Base-by-base conservation (phyloP, 176 grass and related monocot species). In the Elymus sibiricus region DNA sequence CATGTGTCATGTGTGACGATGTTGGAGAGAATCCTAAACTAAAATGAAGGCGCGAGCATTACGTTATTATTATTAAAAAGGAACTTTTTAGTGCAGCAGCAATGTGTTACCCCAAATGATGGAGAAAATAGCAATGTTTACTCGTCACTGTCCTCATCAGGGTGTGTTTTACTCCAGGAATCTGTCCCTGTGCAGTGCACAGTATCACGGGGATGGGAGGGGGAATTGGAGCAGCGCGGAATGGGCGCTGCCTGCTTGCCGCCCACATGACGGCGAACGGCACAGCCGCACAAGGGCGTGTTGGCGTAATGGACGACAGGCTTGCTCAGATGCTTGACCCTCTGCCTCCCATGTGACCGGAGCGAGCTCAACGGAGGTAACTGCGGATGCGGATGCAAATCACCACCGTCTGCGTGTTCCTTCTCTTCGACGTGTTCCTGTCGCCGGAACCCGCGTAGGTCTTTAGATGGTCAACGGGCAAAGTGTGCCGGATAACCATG, bases 171-270 rank as follows among this genome's bases (percentile, higher is more conserved):
- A 31, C 14, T 51, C 19, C 15, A 19, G 24, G 70, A 27, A 35
- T 16, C 40, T 74, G 40, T 74, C 70, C 2, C 70, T 47, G 7
- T 74, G 9, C 40, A 74, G 22, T 74, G 40, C 70, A 74, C 67
- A 3, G 67, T n/a, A 15, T 74, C 40, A 25, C 0, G 70, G n/a
- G 7, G 12, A 24, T 19, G 34, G 51, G 49, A 79, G 29, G 56
- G 34, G 9, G 29, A 6, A 22, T 5, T 29, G 69, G 42, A 47
- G 44, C 74, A 84, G 16, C 1, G 9, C 4, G 42, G 75, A 42
- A 84, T 73, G 55, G 65, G 34, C 38, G 37, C 64, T 84, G 74
- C 81, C 65, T 21, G 64, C 53, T 40, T 84, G 80, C 74, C 86
- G 2, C 70, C 34, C 17, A n/a, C 26, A 64, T 24, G 79, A 31